phyloP scores from a whole-genome alignment of 192 early-diverging fungal genomes.

The Coemansia sp. region DNA sequence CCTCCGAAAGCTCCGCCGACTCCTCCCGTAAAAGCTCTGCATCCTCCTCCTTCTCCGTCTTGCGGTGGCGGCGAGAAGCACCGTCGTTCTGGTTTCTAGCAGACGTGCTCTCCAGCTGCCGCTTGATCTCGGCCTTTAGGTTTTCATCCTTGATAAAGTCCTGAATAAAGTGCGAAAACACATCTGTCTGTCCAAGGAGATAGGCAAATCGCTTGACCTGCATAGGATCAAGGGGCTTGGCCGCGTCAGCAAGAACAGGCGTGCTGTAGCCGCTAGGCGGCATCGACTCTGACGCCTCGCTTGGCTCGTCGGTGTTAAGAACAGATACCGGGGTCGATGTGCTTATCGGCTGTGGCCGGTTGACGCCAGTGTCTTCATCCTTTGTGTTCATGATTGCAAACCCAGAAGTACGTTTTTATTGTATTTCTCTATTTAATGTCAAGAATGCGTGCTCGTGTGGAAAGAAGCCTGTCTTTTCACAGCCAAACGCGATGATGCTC shows the following conservation, averaged over 20 bases:
- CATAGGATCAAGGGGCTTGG: constrained; percentile 47
- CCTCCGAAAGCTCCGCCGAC: constrained; percentile 60
- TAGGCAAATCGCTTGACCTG: constrained; percentile 57
- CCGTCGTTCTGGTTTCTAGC: constrained; percentile 14
- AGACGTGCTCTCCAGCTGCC: constrained; percentile 49
- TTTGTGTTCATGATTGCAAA: background rate
- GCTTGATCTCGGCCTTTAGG: constrained; percentile 55
- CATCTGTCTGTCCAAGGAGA: constrained; percentile 65
- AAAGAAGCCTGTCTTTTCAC: background rate
- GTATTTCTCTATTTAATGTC: constrained; percentile 1
- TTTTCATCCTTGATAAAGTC: constrained; percentile 57
- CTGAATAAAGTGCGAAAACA: constrained; percentile 73
- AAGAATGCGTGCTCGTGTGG: background rate
- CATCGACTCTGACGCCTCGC: constrained; percentile 42
- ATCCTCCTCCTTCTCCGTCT: constrained; percentile 98
- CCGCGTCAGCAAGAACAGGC: constrained; percentile 29
- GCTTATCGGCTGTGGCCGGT: background rate
- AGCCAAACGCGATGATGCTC: too few species aligned
- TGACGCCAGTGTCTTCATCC: background rate
- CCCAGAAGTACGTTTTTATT: background rate
- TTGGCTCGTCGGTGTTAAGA: constrained; percentile 7
- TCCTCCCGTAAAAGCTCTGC: constrained; percentile 84
- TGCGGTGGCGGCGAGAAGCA: constrained; percentile 77
- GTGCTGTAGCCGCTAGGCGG: constrained; percentile 55
- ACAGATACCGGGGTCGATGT: background rate